These are phyloP conservation scores for Lagenidium giganteum DNA, from an alignment of 352 stramenopile genomes.

Conservation along the genomic window DNA sequence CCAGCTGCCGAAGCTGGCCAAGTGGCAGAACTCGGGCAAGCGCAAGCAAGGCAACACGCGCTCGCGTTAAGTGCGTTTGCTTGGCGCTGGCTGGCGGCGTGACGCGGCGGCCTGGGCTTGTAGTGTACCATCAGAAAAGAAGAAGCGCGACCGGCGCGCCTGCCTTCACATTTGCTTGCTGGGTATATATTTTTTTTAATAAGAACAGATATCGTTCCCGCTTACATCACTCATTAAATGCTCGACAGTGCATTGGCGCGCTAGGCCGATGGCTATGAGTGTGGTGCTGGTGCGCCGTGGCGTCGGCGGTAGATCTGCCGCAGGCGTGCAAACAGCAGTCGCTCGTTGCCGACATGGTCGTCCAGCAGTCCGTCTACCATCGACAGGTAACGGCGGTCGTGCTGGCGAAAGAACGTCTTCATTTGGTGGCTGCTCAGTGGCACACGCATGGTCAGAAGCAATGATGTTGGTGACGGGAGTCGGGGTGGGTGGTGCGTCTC, in stretches of 20 bases:
- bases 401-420: slow-evolving; percentile 33
- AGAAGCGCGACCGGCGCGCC: slow-evolving; percentile 4
- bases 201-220: too few relatives aligned
- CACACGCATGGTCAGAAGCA: not conserved
- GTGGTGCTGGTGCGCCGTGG: too few relatives aligned
- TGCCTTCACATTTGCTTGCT: too few relatives aligned
- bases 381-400: slow-evolving; percentile 37
- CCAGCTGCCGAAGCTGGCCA: slow-evolving; percentile 77
- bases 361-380: slow-evolving; percentile 34
- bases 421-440: slow-evolving; percentile 22
- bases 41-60: slow-evolving; percentile 66
- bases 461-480: not conserved
- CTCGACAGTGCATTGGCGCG: too few relatives aligned
- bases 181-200: too few relatives aligned
- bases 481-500: not conserved
- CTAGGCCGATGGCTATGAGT: too few relatives aligned
- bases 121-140: slow-evolving; percentile 14
- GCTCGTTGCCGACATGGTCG: slow-evolving; percentile 51
- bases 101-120: slow-evolving; percentile 15
- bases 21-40: slow-evolving; percentile 89
- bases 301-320: slow-evolving; percentile 29
- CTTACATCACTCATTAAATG: too few relatives aligned
- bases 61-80: slow-evolving; percentile 79
- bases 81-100: too few relatives aligned
- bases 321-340: slow-evolving; percentile 41